Evolutionary conservation across 495 filamentous ascomycete genomes (phyloP).

Genomic region (Daldinia bambusicola): DNA sequence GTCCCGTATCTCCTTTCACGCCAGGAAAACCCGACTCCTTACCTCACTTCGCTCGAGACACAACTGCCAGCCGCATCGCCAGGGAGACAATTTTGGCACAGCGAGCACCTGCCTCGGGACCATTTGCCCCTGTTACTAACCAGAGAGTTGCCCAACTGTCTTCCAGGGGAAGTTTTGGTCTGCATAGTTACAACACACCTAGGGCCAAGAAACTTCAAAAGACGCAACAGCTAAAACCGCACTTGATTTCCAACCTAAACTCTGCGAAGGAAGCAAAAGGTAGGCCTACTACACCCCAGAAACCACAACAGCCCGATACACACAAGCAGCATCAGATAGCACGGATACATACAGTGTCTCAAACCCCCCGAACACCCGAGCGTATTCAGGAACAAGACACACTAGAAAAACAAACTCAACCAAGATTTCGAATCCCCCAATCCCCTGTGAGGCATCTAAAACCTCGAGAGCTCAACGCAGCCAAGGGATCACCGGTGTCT

Average conservation of each 20-base stretch:
- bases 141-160: conserved; percentile 84
- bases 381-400: conserved; percentile 6
- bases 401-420: conserved; percentile 4
- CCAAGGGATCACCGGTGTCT: conserved; percentile 13
- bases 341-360: conserved; percentile 11
- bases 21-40: conserved; percentile 64
- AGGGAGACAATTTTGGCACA: conserved; percentile 82
- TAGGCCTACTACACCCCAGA: conserved; percentile 43
- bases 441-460: conserved; percentile 20
- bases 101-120: conserved; percentile 60
- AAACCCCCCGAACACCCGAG: conserved; percentile 13
- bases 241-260: conserved; percentile 62
- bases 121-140: conserved; percentile 71
- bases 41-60: conserved; percentile 93
- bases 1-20: conserved; percentile 66
- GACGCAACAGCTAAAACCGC: conserved; percentile 62
- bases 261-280: conserved; percentile 60
- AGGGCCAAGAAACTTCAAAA: conserved; percentile 67
- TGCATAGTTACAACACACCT: conserved; percentile 43
- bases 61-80: conserved; percentile 88
- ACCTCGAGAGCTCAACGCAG: not conserved
- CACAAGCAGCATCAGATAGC: not conserved
- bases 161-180: conserved; percentile 58
- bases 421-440: conserved; percentile 15
- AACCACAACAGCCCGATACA: conserved; percentile 11